Evolutionary conservation across 176 grass and related monocot species (phyloP).

Genomic region (Avena sativa): DNA sequence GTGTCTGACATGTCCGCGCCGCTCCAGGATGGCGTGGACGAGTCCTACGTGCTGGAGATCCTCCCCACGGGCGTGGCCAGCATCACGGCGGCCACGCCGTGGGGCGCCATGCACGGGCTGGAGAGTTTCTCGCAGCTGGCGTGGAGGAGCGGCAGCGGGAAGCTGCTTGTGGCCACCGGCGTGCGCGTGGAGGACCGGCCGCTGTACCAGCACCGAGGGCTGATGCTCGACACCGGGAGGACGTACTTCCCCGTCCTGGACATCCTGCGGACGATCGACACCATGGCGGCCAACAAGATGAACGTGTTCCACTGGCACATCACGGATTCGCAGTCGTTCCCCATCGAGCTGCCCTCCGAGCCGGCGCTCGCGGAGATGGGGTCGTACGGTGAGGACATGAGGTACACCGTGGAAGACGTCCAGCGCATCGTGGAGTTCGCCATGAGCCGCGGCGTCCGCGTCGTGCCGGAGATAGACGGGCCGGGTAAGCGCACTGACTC

Average conservation of each 20-base stretch:
- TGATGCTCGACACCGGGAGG: conserved; percentile 81
- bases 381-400: conserved; percentile 70
- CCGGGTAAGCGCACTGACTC: conserved; percentile 50
- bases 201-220: conserved; percentile 72
- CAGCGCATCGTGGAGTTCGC: conserved; percentile 64
- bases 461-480: conserved; percentile 90
- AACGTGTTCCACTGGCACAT: conserved; percentile 99
- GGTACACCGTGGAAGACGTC: conserved; percentile 73
- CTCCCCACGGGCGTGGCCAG: conserved; percentile 16
- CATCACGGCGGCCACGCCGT: conserved; percentile 63
- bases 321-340: conserved; percentile 94
- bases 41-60: conserved; percentile 75
- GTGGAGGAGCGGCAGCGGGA: not conserved
- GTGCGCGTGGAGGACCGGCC: conserved; percentile 69
- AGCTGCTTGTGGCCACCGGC: conserved; percentile 52
- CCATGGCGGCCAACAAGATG: conserved; percentile 94
- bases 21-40: conserved; percentile 74
- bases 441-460: conserved; percentile 67
- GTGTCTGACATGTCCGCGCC: conserved; percentile 60
- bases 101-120: conserved; percentile 94
- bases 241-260: conserved; percentile 68
- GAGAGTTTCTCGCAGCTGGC: conserved; percentile 87
- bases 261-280: conserved; percentile 80
- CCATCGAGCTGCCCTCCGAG: conserved; percentile 76
- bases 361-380: conserved; percentile 70